Conservation (phyloP, 2,329 filamentous ascomycete genomes). For the Tolypocladium sp. region DNA sequence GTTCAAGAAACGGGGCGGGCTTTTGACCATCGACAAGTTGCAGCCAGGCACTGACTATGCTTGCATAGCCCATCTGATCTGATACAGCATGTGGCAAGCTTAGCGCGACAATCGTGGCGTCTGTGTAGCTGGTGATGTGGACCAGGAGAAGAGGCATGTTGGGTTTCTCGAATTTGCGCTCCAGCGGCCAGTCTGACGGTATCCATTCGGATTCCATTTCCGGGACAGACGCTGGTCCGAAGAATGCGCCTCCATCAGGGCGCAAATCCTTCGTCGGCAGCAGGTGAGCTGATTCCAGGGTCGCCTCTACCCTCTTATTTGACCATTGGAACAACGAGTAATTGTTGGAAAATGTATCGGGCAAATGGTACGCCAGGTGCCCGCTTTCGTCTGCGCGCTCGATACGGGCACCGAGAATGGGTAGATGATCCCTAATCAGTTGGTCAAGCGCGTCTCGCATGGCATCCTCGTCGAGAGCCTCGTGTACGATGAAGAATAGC, state of each 20-base stretch:
- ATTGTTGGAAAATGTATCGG: neutral
- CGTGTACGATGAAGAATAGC: neutral
- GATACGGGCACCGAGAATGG: neutral
- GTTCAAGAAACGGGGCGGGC: neutral
- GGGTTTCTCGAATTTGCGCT: neutral
- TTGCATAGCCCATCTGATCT: neutral
- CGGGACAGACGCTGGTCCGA: neutral
- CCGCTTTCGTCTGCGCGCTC: too few species aligned
- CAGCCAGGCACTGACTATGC: neutral
- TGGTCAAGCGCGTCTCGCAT: neutral
- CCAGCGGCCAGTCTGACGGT: neutral
- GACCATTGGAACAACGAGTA: neutral
- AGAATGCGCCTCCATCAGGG: neutral
- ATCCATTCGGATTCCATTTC: neutral
- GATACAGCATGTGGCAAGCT: neutral
- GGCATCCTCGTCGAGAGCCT: neutral
- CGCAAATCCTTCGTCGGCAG: neutral
- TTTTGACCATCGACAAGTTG: neutral
- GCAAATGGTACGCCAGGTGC: neutral
- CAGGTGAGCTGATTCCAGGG: neutral
- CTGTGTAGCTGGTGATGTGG: neutral
- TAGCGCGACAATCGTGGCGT: neutral
- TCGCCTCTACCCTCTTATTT: neutral
- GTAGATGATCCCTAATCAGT: neutral
- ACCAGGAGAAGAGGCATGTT: neutral